Evolutionary conservation across 1,139 yeast genomes (phyloP), one percentile per base, ranked within the genome.

Genomic region (Scheffersomyces segobiensis): DNA sequence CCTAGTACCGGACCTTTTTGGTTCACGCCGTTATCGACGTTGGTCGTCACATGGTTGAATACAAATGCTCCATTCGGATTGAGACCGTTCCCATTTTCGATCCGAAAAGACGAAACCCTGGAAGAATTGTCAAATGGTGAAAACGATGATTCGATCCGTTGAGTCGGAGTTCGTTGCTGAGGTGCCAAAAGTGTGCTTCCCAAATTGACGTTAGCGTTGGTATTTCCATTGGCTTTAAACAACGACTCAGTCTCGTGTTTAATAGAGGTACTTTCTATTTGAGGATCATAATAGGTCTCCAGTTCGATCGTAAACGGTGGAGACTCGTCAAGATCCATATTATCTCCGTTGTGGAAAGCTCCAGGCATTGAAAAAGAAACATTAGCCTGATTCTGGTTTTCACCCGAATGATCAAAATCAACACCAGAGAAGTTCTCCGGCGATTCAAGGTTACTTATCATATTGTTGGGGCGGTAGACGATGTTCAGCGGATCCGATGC

Each of bases 271-370:
- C 42, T 32, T 21, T 56, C 61, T 20, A 55, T 42, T 6, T 22
- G 26, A 5, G 32, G 62, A 59, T 71, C 75, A 55, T 63, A 65
- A 52, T 61, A 71, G 42, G 68, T 54, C 56, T 75, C 79, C 73
- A 72, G 76, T 47, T 75, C 81, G 20, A 78, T 69, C 2, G 81
- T 72, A 57, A 78, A 77, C 10, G 79, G 80, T 3, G 81, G 81
- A 19, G 76, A 72, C 53, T 77, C 79, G 57, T 77, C 81, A 26
- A 78, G 56, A 21, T 77, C 81, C 81, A 78, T 76, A 12, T 64
- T 59, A 55, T 76, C 76, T 39, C 56, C 62, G 42, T 57, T 68
- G 53, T 65, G 67, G 59, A 73, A 75, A 4, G 74, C 78, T 5
- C 79, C 79, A 3, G 79, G 78, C 70, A 75, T 71, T 55, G 63